phyloP scores from a whole-genome alignment of 306 rosid species.

The Lotus japonicus region DNA sequence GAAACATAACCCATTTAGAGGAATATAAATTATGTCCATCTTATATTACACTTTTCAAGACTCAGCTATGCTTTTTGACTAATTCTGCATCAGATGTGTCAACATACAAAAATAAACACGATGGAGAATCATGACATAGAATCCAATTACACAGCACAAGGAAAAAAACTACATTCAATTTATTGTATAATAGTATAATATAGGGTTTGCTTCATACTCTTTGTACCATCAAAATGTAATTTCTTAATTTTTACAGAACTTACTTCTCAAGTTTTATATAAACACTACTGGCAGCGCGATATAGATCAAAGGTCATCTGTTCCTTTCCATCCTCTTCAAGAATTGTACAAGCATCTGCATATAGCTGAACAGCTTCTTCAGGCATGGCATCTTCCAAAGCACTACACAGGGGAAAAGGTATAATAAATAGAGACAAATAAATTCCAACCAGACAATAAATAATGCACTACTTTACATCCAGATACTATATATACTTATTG shows the following conservation, averaged over 20 bases:
- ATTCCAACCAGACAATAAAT: not conserved
- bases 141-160: not conserved
- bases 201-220: conserved; percentile 8
- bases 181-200: not conserved
- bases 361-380: conserved; percentile 82
- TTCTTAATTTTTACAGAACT: conserved; percentile 27
- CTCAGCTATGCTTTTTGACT: not conserved
- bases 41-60: not conserved
- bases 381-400: conserved; percentile 80
- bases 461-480: not conserved
- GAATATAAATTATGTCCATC: not conserved
- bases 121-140: not conserved
- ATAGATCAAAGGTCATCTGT: conserved; percentile 95
- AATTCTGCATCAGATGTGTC: not conserved
- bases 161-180: not conserved
- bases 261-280: conserved; percentile 84
- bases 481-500: not conserved
- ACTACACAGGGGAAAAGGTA: conserved; percentile 31
- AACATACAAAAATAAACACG: not conserved
- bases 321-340: conserved; percentile 92
- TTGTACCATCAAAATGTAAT: not conserved
- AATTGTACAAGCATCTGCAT: conserved; percentile 72
- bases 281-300: conserved; percentile 67
- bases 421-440: not conserved
- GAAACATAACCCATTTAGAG: not conserved